Evolutionary conservation across 1,284 basidiomycete genomes (phyloP), one percentile per base, ranked within the genome.

Genomic region (Clitocybe nebularis): DNA sequence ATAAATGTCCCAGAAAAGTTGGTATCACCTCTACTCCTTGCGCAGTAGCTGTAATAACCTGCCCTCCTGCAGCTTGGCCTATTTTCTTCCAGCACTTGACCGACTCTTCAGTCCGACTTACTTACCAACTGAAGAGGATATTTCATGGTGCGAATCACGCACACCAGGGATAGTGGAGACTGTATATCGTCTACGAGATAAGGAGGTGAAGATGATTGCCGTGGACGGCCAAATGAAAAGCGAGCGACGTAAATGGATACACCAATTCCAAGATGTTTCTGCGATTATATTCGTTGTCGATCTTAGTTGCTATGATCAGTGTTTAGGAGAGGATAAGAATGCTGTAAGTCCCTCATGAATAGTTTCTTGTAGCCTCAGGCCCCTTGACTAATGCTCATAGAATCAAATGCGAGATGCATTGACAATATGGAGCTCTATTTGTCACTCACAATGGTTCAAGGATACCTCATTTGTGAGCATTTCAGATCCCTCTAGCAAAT

Each of bases 401-500:
- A 93, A 91, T n/a, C 91, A 89, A 84, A 95, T 96, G 92, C 87
- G 93, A 67, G 93, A 96, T 56, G 89, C 93, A 0, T 84, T 96
- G 77, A 90, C 91, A 37, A 90, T 96, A 36, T 96, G 92, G 81
- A 91, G 94, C 58, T 93, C 91, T 32, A 92, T 93, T 71, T 89
- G 88, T 67, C 89, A 91, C 60, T 91, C 88, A 17, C 88, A 91
- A 55, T 92, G 93, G 92, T 96, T 97, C 67, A 81, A 85, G 60
- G 78, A 85, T 51, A 93, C 93, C 0, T 92, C 90, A 3, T 92
- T 95, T 53, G 89, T n/a, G n/a, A n/a, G n/a, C 90, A 51, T n/a
- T n/a, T n/a, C n/a, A n/a, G n/a, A n/a, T n/a, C n/a, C n/a, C n/a
- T n/a, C n/a, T n/a, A n/a, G n/a, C 28, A 21, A n/a, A 45, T 24